These are phyloP conservation scores for Nitzschia palea DNA, from an alignment of 108 stramenopile species.

Conservation along the genomic window DNA sequence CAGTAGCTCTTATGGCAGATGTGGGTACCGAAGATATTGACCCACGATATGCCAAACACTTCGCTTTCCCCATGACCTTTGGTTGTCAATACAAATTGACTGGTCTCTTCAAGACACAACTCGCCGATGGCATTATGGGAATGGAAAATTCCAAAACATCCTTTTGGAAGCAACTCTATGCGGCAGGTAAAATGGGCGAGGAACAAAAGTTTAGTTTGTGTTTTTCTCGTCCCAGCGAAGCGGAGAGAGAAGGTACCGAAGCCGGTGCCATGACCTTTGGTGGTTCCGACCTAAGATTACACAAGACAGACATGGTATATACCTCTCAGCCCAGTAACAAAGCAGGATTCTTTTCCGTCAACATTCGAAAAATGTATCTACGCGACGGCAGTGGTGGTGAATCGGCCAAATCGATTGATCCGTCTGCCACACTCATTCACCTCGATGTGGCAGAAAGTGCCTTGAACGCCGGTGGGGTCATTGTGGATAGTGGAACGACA, in stretches of 20 bases:
- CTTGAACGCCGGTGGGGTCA: constrained; percentile 81
- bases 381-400: constrained; percentile 40
- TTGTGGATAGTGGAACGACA: constrained; percentile 97
- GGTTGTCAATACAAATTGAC: constrained; percentile 91
- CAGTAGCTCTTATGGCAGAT: constrained; percentile 13
- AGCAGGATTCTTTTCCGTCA: constrained; percentile 77
- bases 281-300: constrained; percentile 74
- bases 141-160: constrained; percentile 59
- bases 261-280: constrained; percentile 90
- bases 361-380: constrained; percentile 62
- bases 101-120: constrained; percentile 93
- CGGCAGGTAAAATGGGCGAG: constrained; percentile 22
- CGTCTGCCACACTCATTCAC: constrained; percentile 23
- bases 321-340: constrained; percentile 34
- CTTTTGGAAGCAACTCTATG: constrained; percentile 76
- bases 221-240: constrained; percentile 49
- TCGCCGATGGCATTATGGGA: constrained; percentile 97
- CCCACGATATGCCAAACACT: constrained; percentile 50
- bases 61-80: constrained; percentile 79
- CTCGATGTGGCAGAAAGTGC: constrained; percentile 17
- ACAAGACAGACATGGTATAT: constrained; percentile 81
- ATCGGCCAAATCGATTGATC: constrained; percentile 19
- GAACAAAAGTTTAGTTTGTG: constrained; percentile 62
- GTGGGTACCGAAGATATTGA: constrained; percentile 45
- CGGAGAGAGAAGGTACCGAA: constrained; percentile 55